phyloP scores from a whole-genome alignment of 805 yeast genomes.

The Wickerhamiella sergipiensis region DNA sequence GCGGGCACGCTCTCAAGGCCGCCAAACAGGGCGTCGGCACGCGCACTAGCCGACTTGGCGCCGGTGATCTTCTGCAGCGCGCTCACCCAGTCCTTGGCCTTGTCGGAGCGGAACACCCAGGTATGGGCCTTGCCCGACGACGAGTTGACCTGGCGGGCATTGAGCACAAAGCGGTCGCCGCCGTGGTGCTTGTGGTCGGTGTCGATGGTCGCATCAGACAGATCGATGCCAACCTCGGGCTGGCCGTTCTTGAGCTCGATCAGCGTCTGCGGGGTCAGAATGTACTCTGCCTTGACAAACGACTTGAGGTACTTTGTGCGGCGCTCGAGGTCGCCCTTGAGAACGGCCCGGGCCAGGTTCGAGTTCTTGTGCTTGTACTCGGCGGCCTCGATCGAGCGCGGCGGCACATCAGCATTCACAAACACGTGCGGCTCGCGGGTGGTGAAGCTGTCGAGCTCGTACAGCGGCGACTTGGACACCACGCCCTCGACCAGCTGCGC shows the following conservation, averaged over 20 bases:
- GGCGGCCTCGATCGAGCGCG: constrained; percentile 36
- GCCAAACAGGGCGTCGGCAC: constrained; percentile 10
- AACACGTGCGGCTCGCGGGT: constrained; percentile 51
- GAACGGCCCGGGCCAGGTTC: constrained; percentile 50
- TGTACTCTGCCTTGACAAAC: constrained; percentile 85
- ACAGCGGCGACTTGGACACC: constrained; percentile 59
- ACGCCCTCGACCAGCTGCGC: constrained; percentile 63
- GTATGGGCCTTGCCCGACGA: constrained; percentile 51
- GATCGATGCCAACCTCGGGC: constrained; percentile 18
- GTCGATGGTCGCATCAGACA: constrained; percentile 53
- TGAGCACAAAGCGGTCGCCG: constrained; percentile 56
- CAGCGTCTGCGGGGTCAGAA: constrained; percentile 70
- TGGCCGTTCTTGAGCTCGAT: constrained; percentile 63
- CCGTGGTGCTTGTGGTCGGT: constrained; percentile 57
- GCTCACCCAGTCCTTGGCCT: constrained; percentile 67
- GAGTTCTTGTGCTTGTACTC: constrained; percentile 54
- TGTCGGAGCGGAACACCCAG: constrained; percentile 89
- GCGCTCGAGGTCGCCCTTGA: constrained; percentile 75
- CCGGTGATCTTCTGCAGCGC: constrained; percentile 58
- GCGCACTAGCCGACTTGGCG: constrained; percentile 38
- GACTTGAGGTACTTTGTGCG: constrained; percentile 83
- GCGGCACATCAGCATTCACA: constrained; percentile 46
- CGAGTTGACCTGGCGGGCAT: constrained; percentile 18
- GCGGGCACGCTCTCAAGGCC: not conserved
- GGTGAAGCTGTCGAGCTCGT: constrained; percentile 83